Percentiles rank a stretch among this genome's conserved stretches.
These are phyloP conservation scores for Eucalyptus regnans DNA, from an alignment of 345 rosid genomes.

Conservation along the genomic window DNA sequence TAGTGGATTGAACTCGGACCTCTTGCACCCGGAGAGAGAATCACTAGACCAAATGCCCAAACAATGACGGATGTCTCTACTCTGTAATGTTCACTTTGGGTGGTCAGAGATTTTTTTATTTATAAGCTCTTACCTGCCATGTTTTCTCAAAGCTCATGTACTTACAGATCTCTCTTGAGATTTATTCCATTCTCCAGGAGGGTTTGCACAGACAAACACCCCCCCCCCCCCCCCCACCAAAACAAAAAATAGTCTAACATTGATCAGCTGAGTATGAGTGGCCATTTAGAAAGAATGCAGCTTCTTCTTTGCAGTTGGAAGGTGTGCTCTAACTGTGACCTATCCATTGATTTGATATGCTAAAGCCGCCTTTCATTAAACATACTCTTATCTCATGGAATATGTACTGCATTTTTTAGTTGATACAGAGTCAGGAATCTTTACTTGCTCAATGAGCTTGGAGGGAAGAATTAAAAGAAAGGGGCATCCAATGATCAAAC, in stretches of 20 bases:
- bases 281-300: background rate
- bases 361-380: background rate
- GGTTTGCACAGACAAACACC: background rate
- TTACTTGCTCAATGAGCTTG: background rate
- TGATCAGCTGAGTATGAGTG: background rate
- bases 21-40: constrained; percentile 84
- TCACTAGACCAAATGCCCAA: constrained; percentile 15
- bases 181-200: background rate
- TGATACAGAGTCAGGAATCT: background rate
- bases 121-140: background rate
- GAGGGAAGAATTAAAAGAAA: background rate
- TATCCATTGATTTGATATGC: background rate
- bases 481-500: background rate
- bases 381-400: background rate
- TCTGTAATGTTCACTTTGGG: background rate
- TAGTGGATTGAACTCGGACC: constrained; percentile 18
- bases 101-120: background rate
- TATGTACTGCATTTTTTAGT: background rate
- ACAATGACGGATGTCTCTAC: background rate
- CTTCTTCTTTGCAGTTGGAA: background rate
- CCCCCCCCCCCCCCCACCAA: too few species aligned
- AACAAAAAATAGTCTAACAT: background rate
- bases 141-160: background rate
- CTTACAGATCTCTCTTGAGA: background rate
- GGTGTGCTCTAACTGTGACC: background rate